Evolutionary conservation across 1,284 basidiomycete species (phyloP).

Genomic region (Cryptococcus sp.): DNA sequence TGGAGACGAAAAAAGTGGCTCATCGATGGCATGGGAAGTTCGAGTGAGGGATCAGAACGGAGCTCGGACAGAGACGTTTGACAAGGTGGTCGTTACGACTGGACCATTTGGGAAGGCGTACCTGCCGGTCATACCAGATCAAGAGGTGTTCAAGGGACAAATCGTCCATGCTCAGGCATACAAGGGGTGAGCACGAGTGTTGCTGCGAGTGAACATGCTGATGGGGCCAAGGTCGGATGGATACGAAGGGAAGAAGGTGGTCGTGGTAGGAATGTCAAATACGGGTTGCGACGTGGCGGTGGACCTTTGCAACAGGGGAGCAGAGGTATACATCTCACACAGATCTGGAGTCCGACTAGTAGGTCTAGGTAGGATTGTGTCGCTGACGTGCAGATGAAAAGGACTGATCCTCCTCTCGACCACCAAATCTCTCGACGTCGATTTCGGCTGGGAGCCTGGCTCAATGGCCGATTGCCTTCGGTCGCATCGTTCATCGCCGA

Average conservation of each 20-base stretch:
- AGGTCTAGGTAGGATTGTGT: not conserved
- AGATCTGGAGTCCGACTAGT: conserved; percentile 9
- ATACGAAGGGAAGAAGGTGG: conserved; percentile 9
- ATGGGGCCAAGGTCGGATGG: conserved; percentile 9
- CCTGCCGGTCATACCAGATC: conserved; percentile 2
- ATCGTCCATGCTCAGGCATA: conserved; percentile 6
- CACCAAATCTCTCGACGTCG: conserved; percentile 7
- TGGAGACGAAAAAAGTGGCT: too few relatives aligned
- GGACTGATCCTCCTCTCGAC: conserved; percentile 6
- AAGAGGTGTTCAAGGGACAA: conserved; percentile 7
- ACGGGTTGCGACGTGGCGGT: conserved; percentile 14
- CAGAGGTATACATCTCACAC: conserved; percentile 16
- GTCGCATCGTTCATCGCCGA: conserved; percentile 2
- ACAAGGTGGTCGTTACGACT: conserved; percentile 10
- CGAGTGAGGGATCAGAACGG: not conserved
- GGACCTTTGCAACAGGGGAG: conserved; percentile 1
- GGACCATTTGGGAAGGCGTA: conserved; percentile 7
- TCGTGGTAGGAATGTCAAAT: conserved; percentile 12
- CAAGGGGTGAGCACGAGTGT: conserved; percentile 9
- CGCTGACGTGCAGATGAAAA: conserved; percentile 3
- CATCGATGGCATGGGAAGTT: conserved; percentile 3
- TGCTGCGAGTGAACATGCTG: too few relatives aligned
- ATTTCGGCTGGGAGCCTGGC: not conserved
- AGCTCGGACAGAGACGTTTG: conserved; percentile 1
- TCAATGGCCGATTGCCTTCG: not conserved